Evolutionary conservation across 768 basidiomycete species (phyloP), one percentile per base, ranked within the genome.

Genomic region (Cyathus striatus): DNA sequence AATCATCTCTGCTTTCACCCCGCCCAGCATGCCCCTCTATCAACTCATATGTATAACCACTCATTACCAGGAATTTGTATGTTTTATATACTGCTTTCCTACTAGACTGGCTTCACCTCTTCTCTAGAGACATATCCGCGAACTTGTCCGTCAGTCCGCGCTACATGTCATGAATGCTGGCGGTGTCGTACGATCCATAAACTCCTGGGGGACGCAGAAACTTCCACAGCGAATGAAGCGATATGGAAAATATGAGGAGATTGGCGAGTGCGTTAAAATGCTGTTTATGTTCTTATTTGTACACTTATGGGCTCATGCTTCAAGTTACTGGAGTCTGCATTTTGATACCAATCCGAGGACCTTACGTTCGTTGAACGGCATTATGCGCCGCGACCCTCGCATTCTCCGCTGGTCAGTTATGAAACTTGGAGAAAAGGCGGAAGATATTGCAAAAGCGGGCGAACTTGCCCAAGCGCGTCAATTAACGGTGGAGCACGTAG

Each of bases 291-390:
- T 24, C 9, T 32, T 23, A n/a, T n/a, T 10, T 22, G 42, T 24
- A 4, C 21, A 32, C 2, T 37, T 16, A 12, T 26, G 40, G 17
- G 47, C 41, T 21, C 32, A 20, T 24, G 16, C 20, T 10, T 14
- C 22, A 52, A 94, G 91, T 53, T 92, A 92, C 60, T 94, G 90
- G 90, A 83, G 86, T 3, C 77, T 95, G 70, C 78, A 90, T 57
- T 95, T 93, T 59, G 92, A 95, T 68, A 79, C 88, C 3, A 85
- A 86, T 6, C 91, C 91, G 9, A 69, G 69, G 27, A 81, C 79
- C 0, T 68, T 94, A 38, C 66, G 69, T 5, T 67, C 74, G 1
- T 68, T 95, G n/a, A 79, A 81, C 50, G 62, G 67, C 6, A 69
- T 85, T 43, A 75, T 94, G 60, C 79, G 84, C 6, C 72, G 72